Base-by-base conservation (phyloP, 805 yeast genomes). In the Blastobotrys attinorum region DNA sequence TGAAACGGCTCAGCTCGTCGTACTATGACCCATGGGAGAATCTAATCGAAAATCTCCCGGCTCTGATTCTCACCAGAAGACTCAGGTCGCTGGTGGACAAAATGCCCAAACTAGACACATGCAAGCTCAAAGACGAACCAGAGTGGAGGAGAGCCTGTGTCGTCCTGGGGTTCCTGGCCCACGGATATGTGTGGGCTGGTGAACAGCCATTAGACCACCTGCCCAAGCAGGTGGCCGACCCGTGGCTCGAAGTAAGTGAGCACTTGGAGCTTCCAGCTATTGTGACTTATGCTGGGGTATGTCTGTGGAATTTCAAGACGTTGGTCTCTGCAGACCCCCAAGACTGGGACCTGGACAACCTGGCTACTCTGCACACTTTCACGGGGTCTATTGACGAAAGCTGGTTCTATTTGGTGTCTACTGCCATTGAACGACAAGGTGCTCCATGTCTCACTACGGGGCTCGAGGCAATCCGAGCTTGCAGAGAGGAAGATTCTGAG, bases 391-490 rank as follows among this genome's bases (percentile, higher is more conserved):
- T 81, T 34, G 97, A 89, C 63, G 97, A 89, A 63, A 76, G 83
- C 51, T 89, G 97, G 97, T 89, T 89, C 61, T 89, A 86, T 61
- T 67, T 88, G 47, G 90, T 89, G 7, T 81, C 92, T 55, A 90
- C 87, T 1, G 85, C 78, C 50, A 85, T 90, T 56, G 97, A 89
- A 63, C 73, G 77, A 53, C 77, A 73, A 47, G 96, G 96, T 34
- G 90, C 92, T 0, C 71, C 74, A 10, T 76, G 86, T 45, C 65
- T 89, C 33, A 69, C 70, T 2, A 64, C 73, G 20, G 96, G 96
- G 1, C 59, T 85, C 43, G 76, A 76, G 23, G 85, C 90, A 0
- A 70, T 86, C 37, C 65, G 67, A 29, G 70, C 75, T 17, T 79
- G 79, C 0, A 67, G 79, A 35, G 64, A 65, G 2, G 66, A 72